These are phyloP conservation scores for Kluyveromyces aestuarii DNA, from an alignment of 805 yeast genomes.

Conservation along the genomic window DNA sequence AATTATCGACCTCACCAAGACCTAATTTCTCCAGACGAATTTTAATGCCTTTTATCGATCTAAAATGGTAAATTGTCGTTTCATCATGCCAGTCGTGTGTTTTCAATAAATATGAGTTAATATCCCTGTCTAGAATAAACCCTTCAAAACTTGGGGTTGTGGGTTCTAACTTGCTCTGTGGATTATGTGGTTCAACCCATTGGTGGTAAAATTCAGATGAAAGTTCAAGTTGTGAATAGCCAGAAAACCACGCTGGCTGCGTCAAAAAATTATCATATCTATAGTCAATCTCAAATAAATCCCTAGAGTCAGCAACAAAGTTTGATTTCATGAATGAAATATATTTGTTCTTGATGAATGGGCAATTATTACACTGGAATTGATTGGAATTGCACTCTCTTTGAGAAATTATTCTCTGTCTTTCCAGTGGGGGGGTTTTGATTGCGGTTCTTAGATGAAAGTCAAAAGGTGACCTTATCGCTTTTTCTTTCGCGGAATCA, in stretches of 20 bases:
- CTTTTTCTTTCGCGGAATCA: neutral
- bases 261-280: conserved; percentile 32
- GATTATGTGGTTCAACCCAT: conserved; percentile 17
- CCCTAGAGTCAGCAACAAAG: conserved; percentile 7
- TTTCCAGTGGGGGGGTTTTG: neutral
- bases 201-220: conserved; percentile 24
- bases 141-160: conserved; percentile 11
- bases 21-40: conserved; percentile 38
- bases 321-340: neutral
- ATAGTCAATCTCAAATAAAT: conserved; percentile 38
- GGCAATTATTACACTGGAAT: neutral
- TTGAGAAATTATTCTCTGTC: neutral
- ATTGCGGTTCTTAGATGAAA: neutral
- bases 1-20: conserved; percentile 33
- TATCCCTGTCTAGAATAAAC: neutral
- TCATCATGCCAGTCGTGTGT: conserved; percentile 1
- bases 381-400: neutral
- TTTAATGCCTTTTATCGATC: conserved; percentile 16
- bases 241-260: conserved; percentile 32
- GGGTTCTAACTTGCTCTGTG: conserved; percentile 10
- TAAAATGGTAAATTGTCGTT: neutral
- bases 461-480: neutral
- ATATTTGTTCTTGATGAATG: neutral
- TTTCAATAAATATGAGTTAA: neutral
- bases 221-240: conserved; percentile 25